Evolutionary conservation across 768 basidiomycete genomes (phyloP).

Genomic region (Pleurotus cornucopiae): DNA sequence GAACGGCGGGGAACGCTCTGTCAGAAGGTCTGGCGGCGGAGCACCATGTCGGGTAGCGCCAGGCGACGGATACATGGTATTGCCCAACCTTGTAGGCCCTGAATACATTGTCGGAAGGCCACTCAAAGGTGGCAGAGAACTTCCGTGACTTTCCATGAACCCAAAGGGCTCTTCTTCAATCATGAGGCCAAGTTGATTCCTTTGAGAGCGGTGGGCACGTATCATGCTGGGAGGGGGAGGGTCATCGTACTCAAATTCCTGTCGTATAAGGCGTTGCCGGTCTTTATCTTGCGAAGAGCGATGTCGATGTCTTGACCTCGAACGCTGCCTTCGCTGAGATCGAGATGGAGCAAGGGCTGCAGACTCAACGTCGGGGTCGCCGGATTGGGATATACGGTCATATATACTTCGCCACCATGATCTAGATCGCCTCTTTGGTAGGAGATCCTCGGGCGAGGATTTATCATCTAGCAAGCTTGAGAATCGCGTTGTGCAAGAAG

Average conservation of each 20-base stretch:
- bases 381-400: conserved; percentile 43
- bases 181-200: background rate
- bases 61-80: too few relatives aligned
- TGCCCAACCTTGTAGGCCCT: background rate
- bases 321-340: conserved; percentile 19
- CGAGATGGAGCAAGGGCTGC: conserved; percentile 9
- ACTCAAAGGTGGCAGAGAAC: background rate
- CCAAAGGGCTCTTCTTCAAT: background rate
- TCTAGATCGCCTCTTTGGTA: conserved; percentile 22
- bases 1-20: background rate
- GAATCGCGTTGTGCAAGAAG: background rate
- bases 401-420: conserved; percentile 61
- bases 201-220: conserved; percentile 15
- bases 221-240: conserved; percentile 32
- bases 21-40: background rate
- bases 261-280: conserved; percentile 13
- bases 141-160: background rate
- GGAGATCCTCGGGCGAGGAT: background rate
- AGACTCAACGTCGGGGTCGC: conserved; percentile 9
- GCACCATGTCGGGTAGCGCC: too few relatives aligned
- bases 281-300: conserved; percentile 8
- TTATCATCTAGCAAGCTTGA: background rate
- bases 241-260: conserved; percentile 30
- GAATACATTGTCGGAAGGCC: conserved; percentile 11
- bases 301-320: conserved; percentile 9